Conservation (phyloP, 2,329 filamentous ascomycete species). For the Neopestalotiopsis sp. region DNA sequence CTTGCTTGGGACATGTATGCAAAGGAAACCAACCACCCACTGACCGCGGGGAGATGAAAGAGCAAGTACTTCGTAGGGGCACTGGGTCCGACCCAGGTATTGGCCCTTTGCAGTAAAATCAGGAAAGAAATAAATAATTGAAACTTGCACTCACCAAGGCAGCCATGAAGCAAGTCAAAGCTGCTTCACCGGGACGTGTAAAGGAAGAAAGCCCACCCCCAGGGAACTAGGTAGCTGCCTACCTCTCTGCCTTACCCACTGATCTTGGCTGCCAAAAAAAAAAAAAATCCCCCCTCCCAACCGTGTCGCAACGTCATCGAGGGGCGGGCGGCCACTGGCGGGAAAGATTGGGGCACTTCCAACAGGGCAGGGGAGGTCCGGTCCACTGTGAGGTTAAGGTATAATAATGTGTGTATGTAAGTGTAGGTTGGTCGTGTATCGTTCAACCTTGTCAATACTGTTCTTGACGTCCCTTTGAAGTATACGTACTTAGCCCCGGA, state of each 20-base stretch:
- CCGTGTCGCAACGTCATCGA: conserved; percentile 13
- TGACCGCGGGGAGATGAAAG: too few species aligned
- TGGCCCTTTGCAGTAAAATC: too few species aligned
- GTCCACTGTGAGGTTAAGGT: not conserved
- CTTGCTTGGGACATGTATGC: too few species aligned
- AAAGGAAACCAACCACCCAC: too few species aligned
- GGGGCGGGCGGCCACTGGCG: not conserved
- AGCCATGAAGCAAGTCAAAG: conserved; percentile 19
- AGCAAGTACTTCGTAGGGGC: too few species aligned
- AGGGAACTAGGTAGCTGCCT: not conserved
- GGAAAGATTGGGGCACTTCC: not conserved
- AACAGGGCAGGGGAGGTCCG: not conserved
- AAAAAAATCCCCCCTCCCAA: not conserved
- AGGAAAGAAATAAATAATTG: not conserved
- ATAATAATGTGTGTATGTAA: not conserved
- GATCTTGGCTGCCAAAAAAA: not conserved
- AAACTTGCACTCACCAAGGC: conserved; percentile 13
- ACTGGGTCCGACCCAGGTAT: too few species aligned
- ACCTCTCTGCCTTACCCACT: not conserved
- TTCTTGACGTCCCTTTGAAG: too few species aligned
- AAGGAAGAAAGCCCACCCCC: not conserved
- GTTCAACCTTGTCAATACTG: too few species aligned
- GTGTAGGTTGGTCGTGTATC: not conserved
- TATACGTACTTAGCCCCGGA: too few species aligned
- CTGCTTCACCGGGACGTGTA: conserved; percentile 3